Percentiles rank a stretch among this genome's conserved stretches.
These are phyloP conservation scores for Ophiosphaerella narmari DNA, from an alignment of 2,329 filamentous ascomycete genomes.

Conservation along the genomic window DNA sequence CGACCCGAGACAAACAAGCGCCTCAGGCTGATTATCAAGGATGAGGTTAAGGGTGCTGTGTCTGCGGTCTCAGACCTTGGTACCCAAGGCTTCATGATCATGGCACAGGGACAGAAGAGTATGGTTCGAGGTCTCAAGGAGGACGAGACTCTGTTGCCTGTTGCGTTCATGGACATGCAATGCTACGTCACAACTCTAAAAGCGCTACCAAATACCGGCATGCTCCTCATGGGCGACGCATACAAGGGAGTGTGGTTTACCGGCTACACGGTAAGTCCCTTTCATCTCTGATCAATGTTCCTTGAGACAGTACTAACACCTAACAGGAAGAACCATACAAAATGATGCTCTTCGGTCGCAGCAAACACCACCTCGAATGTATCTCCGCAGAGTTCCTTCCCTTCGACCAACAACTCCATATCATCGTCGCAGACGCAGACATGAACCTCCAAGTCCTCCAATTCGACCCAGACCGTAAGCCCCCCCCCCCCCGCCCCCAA, in stretches of 20 bases:
- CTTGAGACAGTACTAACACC: conserved; percentile 13
- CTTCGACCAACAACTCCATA: conserved; percentile 78
- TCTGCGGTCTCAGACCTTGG: conserved; percentile 84
- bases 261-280: conserved; percentile 72
- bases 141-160: conserved; percentile 86
- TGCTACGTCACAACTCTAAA: conserved; percentile 88
- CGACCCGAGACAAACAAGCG: conserved; percentile 83
- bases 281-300: background rate
- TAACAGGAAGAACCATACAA: conserved; percentile 86
- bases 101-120: conserved; percentile 93
- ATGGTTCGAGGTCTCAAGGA: conserved; percentile 97
- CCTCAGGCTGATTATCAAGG: conserved; percentile 83
- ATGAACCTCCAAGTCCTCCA: conserved; percentile 87
- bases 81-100: conserved; percentile 84
- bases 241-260: conserved; percentile 96
- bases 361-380: conserved; percentile 75
- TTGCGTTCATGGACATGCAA: conserved; percentile 97
- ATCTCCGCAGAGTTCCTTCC: conserved; percentile 86
- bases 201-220: conserved; percentile 78
- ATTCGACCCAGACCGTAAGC: conserved; percentile 90
- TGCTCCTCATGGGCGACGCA: conserved; percentile 86
- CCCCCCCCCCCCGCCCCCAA: background rate
- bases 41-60: conserved; percentile 90
- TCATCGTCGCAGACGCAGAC: conserved; percentile 82
- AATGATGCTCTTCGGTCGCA: conserved; percentile 91